Percentiles rank a stretch among this genome's conserved stretches.
phyloP scores from a whole-genome alignment of 208 protist species.

The Hexamita inflata region DNA sequence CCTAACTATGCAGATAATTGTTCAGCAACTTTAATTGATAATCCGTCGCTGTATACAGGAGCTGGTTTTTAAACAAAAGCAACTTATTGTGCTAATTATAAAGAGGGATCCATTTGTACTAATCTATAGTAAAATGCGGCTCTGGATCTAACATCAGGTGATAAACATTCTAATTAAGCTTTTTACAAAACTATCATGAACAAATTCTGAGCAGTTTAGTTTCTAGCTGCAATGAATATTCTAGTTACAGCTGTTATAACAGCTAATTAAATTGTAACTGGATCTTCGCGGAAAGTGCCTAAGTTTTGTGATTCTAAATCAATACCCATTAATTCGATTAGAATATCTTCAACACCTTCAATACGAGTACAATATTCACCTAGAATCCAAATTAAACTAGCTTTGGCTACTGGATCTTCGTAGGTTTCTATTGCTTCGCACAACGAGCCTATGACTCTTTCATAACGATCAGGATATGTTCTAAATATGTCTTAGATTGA shows the following conservation, averaged over 20 bases:
- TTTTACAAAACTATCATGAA: constrained; percentile 23
- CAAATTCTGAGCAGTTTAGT: constrained; percentile 3
- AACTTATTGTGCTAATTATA: no score
- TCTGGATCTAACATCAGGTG: constrained; percentile 34
- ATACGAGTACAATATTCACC: constrained; percentile 40
- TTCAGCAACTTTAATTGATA: no score
- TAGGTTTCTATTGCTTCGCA: constrained; percentile 14
- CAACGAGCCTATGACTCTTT: constrained; percentile 31
- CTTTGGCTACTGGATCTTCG: constrained; percentile 37
- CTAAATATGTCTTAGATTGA: constrained; percentile 34
- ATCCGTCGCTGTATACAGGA: no score
- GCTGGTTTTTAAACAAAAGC: no score
- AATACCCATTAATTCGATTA: constrained; percentile 4
- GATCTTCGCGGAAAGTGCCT: not conserved
- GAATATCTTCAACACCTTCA: constrained; percentile 28
- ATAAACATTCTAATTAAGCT: not conserved
- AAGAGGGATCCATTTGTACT: no score
- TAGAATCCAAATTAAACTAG: constrained; percentile 40
- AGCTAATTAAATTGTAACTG: constrained; percentile 20
- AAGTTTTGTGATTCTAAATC: not conserved
- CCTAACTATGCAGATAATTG: no score
- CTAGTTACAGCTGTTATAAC: constrained; percentile 37
- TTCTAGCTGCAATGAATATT: constrained; percentile 18
- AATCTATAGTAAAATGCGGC: constrained; percentile 38
- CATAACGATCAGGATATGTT: constrained; percentile 36